Evolutionary conservation across 2,329 filamentous ascomycete species (phyloP), one percentile per base, ranked within the genome.

Genomic region (Lasiodiplodia gonubiensis): DNA sequence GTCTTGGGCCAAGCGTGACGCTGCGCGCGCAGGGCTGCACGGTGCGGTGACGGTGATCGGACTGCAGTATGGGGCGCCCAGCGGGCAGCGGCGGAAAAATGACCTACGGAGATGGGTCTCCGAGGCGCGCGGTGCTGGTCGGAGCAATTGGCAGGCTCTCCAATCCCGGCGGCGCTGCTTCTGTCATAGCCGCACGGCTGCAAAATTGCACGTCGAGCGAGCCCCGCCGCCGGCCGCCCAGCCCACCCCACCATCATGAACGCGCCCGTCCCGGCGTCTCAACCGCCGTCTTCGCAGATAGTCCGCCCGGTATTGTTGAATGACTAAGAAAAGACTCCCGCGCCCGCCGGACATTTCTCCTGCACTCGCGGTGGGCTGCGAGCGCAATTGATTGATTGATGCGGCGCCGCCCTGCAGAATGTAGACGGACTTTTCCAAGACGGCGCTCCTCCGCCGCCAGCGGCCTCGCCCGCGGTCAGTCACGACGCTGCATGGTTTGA

Each of bases 281-380:
- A 63, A 63, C 57, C 59, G 59, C 59, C 59, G 59, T 63, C 30
- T 63, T 63, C 59, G 59, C 59, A 63, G 27, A 63, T 51, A 51
- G 42, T n/a, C 27, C 42, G 30, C 23, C 46, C 39, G 16, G 59
- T 63, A 63, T 63, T 51, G 59, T 63, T 63, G 59, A 51, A 63
- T 63, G 59, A 63, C 59, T 63, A 63, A 63, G 59, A n/a, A 46
- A 46, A 35, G 42, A 8, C 27, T 48, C 16, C 18, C 59, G 25
- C 59, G 59, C 46, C 42, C 46, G 42, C 59, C 59, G 59, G 59
- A 39, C 59, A 12, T 12, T 49, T 23, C 46, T 63, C 42, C 42
- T 25, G 27, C 46, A 18, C 25, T 18, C 33, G 57, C 57, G 57
- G 57, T 42, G 57, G 11, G 27, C n/a, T 46, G 42, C 12, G 46